Evolutionary conservation across 1,139 yeast genomes (phyloP).

Genomic region (Scheffersomyces quercinus): DNA sequence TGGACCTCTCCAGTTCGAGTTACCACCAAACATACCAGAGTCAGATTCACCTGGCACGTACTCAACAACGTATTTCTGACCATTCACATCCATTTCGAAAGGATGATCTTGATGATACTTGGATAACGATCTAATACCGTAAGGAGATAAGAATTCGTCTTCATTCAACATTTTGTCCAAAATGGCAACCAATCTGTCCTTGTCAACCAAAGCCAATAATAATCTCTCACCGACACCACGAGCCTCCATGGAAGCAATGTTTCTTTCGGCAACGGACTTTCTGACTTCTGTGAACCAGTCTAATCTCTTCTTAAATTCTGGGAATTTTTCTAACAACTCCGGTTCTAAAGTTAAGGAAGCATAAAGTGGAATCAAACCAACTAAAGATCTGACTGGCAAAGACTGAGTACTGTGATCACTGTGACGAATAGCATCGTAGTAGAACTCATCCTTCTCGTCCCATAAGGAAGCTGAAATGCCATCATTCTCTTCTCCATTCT

Average conservation of each 20-base stretch:
- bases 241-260: conserved; percentile 83
- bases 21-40: conserved; percentile 95
- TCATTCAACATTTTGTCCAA: conserved; percentile 85
- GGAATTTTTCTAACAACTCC: conserved; percentile 74
- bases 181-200: conserved; percentile 76
- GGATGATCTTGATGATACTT: conserved; percentile 88
- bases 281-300: conserved; percentile 84
- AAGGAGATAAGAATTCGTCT: conserved; percentile 80
- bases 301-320: conserved; percentile 81
- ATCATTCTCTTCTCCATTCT: conserved; percentile 45
- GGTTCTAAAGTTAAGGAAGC: conserved; percentile 92
- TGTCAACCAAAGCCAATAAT: conserved; percentile 77
- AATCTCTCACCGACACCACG: conserved; percentile 88
- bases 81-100: conserved; percentile 82
- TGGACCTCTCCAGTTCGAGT: conserved; percentile 99
- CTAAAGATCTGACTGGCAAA: conserved; percentile 85
- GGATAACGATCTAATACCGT: conserved; percentile 88
- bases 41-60: conserved; percentile 94
- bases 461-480: conserved; percentile 59
- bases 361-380: conserved; percentile 89
- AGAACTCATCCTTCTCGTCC: conserved; percentile 89
- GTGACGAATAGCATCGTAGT: conserved; percentile 90
- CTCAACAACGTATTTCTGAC: conserved; percentile 69
- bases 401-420: conserved; percentile 71
- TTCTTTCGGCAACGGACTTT: conserved; percentile 73